Base-by-base conservation (phyloP, 306 rosid species). In the apple (Malus domestica) region DNA sequence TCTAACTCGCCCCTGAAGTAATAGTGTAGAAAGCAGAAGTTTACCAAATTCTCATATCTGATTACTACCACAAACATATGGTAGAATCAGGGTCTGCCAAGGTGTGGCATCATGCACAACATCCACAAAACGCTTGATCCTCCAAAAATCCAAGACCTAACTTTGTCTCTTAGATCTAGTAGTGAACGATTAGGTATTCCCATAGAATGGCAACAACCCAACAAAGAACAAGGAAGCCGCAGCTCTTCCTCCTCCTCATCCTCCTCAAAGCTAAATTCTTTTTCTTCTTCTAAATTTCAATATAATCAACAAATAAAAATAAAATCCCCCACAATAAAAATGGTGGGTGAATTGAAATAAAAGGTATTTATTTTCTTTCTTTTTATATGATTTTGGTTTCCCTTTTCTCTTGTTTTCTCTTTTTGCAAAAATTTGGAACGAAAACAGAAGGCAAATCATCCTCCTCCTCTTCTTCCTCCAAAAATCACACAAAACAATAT, bases 141-240 rank as follows among this genome's bases (percentile, higher is more conserved):
- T 87, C 87, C 83, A 81, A 86, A 79, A 81, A 90, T 55, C 97
- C 91, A 90, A 87, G 85, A 85, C 86, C 86, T 80, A 66, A 90
- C 80, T 83, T 86, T 89, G 80, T 79, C 85, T 82, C 86, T 88
- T 76, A 88, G 91, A 92, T 90, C 90, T 87, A 78, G 42, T 73
- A 88, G 71, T 23, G 97, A 88, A 68, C 86, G 86, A 85, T 92
- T 96, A 89, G 97, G 97, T 88, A 92, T 86, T 90, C 27, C 27
- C 27, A 25, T 25, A 25, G 27, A 25, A 25, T 25, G 27, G 27
- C 27, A 25, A 25, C 27, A 63, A 77, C 79, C 85, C 84, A 81
- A 81, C n/a, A 72, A 74, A 78, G 84, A 85, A 85, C 79, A 60
- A 63, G 62, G 72, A 64, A 67, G 81, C 85, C 46, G 2, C 60